Evolutionary conservation across 2,329 filamentous ascomycete species (phyloP), one percentile per base, ranked within the genome.

Genomic region (Blastomyces parvus): DNA sequence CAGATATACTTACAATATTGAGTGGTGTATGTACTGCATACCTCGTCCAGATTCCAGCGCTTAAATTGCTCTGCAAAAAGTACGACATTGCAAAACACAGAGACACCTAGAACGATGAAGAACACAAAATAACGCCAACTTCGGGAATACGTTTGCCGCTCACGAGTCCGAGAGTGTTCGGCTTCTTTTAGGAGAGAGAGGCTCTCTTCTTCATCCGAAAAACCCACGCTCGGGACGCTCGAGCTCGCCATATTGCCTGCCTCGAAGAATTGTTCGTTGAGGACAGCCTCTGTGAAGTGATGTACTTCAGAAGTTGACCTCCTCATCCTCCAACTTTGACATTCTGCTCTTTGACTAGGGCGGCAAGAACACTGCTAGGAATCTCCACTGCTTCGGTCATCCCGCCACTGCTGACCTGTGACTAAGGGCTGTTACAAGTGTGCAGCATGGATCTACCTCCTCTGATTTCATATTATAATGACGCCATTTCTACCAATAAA

Each of bases 81-180:
- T 50, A 66, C 61, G 25, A 64, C n/a, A 60, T 66, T 66, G 64
- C 64, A 66, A 50, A 66, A 66, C 19, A 64, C 25, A 9, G 64
- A 66, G n/a, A 63, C 50, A 6, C 64, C 64, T 22, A 63, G 48
- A 17, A 61, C 53, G 9, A 55, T n/a, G 11, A 36, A 36, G 14
- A 55, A n/a, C 14, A n/a, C 30, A 55, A 55, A 55, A 55, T 19
- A 19, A 7, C 17, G 7, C 52, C 33, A 55, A 36, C 30, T 30
- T n/a, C 19, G 52, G 25, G 30, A 36, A 27, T n/a, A 5, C 25
- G 1, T 11, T 55, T 55, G 52, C 33, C 17, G 27, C 2, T 55
- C 14, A 55, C 8, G 52, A 55, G 14, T 55, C 17, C 1, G 5
- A 8, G 11, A 2, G 19, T n/a, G 6, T n/a, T 55, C 17, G 5